phyloP scores from a whole-genome alignment of 1,284 basidiomycete species.

The Apiotrichum montevideense region DNA sequence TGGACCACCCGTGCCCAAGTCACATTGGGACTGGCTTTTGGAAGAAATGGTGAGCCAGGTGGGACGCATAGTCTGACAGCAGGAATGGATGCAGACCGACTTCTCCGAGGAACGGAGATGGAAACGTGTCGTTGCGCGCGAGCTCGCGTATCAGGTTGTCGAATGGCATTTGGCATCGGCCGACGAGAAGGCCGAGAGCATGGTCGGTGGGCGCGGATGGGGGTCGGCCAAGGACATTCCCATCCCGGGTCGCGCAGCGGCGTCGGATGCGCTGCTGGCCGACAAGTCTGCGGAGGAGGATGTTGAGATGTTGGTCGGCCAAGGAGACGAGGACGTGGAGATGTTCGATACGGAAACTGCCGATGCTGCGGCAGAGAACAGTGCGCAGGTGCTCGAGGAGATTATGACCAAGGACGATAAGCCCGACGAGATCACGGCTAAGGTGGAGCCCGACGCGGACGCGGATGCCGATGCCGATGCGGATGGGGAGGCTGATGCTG shows the following conservation, averaged over 20 bases:
- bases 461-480: conserved; percentile 25
- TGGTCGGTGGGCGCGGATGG: conserved; percentile 50
- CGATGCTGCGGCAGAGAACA: conserved; percentile 16
- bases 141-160: conserved; percentile 73
- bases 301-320: conserved; percentile 38
- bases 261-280: background rate
- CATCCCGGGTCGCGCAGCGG: conserved; percentile 23
- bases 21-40: conserved; percentile 91
- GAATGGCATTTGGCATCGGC: conserved; percentile 77
- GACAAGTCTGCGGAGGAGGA: conserved; percentile 33
- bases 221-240: conserved; percentile 23
- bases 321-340: conserved; percentile 17
- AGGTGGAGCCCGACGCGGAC: conserved; percentile 25
- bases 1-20: conserved; percentile 70
- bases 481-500: conserved; percentile 14
- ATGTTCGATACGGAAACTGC: conserved; percentile 18
- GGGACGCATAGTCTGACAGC: background rate
- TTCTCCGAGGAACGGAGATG: conserved; percentile 89
- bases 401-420: conserved; percentile 23
- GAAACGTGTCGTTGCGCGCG: conserved; percentile 82
- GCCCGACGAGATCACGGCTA: conserved; percentile 8
- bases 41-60: conserved; percentile 78
- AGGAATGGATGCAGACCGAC: conserved; percentile 97
- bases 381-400: conserved; percentile 34
- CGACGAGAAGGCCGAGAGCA: conserved; percentile 61